These are phyloP conservation scores for Acanthamoeba lugdunensis DNA, from an alignment of 208 protist species.

Conservation along the genomic window DNA sequence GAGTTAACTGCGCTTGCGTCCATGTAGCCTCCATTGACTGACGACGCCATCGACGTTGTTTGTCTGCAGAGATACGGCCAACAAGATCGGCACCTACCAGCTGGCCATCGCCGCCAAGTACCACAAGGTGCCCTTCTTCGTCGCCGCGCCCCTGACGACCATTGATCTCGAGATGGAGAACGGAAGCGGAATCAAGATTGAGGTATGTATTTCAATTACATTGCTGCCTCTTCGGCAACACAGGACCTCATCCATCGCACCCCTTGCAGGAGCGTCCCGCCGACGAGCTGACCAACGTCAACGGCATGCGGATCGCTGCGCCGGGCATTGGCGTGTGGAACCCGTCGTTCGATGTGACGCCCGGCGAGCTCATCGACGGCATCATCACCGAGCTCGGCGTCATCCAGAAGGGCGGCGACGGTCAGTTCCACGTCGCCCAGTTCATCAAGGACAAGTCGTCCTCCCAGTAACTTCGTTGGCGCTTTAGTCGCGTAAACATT, in stretches of 20 bases:
- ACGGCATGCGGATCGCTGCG: conserved; percentile 87
- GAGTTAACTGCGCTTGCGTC: conserved; percentile 31
- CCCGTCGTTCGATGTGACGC: conserved; percentile 96
- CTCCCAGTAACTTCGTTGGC: background rate
- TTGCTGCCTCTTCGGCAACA: background rate
- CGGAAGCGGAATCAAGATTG: conserved; percentile 91
- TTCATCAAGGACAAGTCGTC: conserved; percentile 55
- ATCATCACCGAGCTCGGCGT: conserved; percentile 82
- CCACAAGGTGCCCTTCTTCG: conserved; percentile 82
- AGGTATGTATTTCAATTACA: background rate
- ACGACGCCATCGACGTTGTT: no score
- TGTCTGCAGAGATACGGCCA: conserved; percentile 80
- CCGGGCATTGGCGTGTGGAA: conserved; percentile 93
- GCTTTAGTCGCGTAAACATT: no score
- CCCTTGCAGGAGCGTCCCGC: conserved; percentile 87
- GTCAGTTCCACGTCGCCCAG: conserved; percentile 28
- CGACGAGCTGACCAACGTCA: conserved; percentile 91
- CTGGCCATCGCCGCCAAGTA: conserved; percentile 80
- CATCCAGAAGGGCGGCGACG: conserved; percentile 46
- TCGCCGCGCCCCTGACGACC: conserved; percentile 80
- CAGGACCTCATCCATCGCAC: conserved; percentile 75
- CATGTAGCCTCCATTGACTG: background rate
- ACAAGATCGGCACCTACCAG: conserved; percentile 85
- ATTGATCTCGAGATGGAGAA: conserved; percentile 86
- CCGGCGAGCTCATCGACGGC: conserved; percentile 91